Evolutionary conservation across 306 rosid genomes (phyloP), one percentile per base, ranked within the genome.

Genomic region (Gleditsia sinensis): DNA sequence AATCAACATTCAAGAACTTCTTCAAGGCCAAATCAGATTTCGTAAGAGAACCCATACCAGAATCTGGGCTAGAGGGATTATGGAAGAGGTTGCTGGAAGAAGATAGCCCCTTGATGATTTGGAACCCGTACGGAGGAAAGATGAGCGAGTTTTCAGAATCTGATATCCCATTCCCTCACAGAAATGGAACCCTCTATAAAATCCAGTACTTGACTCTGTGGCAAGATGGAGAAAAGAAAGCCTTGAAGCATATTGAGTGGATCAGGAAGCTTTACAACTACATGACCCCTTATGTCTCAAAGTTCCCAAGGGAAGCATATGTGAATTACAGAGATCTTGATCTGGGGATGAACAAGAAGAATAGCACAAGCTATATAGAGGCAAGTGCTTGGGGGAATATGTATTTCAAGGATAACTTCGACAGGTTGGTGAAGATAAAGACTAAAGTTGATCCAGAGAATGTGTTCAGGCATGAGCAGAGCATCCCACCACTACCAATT

Each of bases 21-120:
- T 91, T 93, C 97, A 93, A 91, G 50, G 97, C 98, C 25, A 93
- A 93, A 59, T 88, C 97, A 48, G 98, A 93, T 48, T 93, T 84
- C 10, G 93, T 91, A 4, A 83, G 74, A 6, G 83, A 77, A 14
- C 78, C 97, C 4, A 89, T 93, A 9, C 87, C 98, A 0, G 92
- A 83, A 73, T 34, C 77, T 0, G 92, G 81, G 0, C 83, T 93
- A 3, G 80, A 89, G 49, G 97, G 98, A 6, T 6, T 93, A 0
- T 93, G 98, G 98, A 65, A 82, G 66, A 87, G 92, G 64, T 36
- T 93, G 60, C 30, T 75, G 7, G 82, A 83, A 66, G 92, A 91
- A n/a, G 92, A 84, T 2, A 57, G 50, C 11, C 82, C 90, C 3
- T 16, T 86, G 62, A 65, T 85, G 74, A 73, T 91, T 55, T 87